Evolutionary conservation across 208 protist genomes (phyloP).

Genomic region (Acanthamoeba triangularis): DNA sequence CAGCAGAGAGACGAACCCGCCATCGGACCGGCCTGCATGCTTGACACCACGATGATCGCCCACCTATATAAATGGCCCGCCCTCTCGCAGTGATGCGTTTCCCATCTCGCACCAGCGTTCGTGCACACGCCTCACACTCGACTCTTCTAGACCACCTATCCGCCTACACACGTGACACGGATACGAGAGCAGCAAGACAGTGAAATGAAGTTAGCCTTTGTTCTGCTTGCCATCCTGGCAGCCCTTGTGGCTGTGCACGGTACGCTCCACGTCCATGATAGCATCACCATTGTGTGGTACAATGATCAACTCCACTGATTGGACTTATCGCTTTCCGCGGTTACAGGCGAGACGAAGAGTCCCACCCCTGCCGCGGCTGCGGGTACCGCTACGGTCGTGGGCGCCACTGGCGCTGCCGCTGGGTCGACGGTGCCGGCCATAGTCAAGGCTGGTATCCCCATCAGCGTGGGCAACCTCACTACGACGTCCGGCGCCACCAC

Average conservation of each 20-base stretch:
- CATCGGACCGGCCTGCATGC: not conserved
- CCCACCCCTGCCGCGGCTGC: too few species aligned
- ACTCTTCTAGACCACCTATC: not conserved
- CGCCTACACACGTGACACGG: not conserved
- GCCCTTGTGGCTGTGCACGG: not conserved
- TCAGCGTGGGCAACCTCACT: too few species aligned
- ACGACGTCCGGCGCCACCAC: too few species aligned
- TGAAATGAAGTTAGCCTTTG: not conserved
- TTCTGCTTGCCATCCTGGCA: not conserved
- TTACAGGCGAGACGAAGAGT: not conserved
- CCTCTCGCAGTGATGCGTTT: not conserved
- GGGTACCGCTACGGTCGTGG: too few species aligned
- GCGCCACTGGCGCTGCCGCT: too few species aligned
- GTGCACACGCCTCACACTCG: not conserved
- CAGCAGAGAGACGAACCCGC: not conserved
- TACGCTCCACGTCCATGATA: not conserved
- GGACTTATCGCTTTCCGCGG: not conserved
- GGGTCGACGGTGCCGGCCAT: too few species aligned
- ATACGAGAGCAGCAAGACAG: not conserved
- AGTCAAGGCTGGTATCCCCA: too few species aligned
- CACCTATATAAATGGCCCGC: not conserved
- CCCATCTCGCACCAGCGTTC: not conserved
- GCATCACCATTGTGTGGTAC: not conserved
- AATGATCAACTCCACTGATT: not conserved
- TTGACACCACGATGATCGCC: too few species aligned